phyloP scores from a whole-genome alignment of 1,284 basidiomycete genomes.

The Ganoderma meredithae region DNA sequence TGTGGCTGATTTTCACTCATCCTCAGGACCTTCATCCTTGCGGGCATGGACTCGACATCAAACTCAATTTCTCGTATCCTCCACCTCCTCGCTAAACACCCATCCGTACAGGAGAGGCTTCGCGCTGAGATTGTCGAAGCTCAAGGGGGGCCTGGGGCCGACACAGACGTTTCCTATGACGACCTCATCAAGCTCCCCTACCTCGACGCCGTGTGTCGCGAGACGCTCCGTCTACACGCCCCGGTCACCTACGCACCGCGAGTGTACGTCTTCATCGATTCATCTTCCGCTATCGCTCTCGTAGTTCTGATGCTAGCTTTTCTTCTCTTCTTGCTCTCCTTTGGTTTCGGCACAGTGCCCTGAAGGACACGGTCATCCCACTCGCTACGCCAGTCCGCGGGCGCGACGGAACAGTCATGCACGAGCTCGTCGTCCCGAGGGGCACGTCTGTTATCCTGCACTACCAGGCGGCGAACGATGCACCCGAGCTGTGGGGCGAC shows the following conservation, averaged over 20 bases:
- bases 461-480: conserved; percentile 22
- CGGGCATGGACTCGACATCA: conserved; percentile 41
- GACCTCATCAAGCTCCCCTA: conserved; percentile 41
- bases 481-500: conserved; percentile 31
- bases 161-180: conserved; percentile 38
- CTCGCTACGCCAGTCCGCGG: conserved; percentile 34
- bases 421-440: conserved; percentile 1
- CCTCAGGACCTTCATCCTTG: conserved; percentile 35
- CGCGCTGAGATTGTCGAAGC: conserved; percentile 38
- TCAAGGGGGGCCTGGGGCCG: conserved; percentile 13
- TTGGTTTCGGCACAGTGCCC: conserved; percentile 20
- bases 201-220: conserved; percentile 44
- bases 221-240: conserved; percentile 35
- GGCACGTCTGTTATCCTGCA: conserved; percentile 17
- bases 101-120: conserved; percentile 21
- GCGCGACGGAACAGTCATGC: background rate
- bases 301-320: too few species aligned
- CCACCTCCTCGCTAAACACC: conserved; percentile 27
- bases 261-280: background rate
- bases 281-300: too few species aligned
- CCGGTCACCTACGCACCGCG: background rate
- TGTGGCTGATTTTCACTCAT: background rate
- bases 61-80: conserved; percentile 40
- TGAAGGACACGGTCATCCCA: conserved; percentile 35
- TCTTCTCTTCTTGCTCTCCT: background rate